These are phyloP conservation scores for Lagenidium giganteum DNA, from an alignment of 352 stramenopile species.

Conservation along the genomic window DNA sequence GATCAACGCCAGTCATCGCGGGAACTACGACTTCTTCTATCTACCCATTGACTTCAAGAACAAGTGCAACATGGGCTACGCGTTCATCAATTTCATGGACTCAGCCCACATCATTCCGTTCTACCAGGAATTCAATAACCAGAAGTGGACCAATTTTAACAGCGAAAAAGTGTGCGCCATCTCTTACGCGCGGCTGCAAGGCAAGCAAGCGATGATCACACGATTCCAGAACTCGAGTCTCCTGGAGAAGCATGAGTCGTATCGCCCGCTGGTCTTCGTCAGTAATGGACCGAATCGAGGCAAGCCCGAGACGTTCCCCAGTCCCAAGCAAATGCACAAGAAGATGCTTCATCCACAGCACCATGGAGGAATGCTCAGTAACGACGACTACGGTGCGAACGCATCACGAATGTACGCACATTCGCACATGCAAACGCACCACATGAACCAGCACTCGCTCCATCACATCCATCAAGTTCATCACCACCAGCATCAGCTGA, in stretches of 20 bases:
- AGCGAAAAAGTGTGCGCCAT: conserved; percentile 99
- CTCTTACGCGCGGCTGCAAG: conserved; percentile 97
- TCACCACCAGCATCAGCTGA: too few relatives aligned
- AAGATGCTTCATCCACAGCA: too few relatives aligned
- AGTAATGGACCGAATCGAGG: conserved; percentile 68
- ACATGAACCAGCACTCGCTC: too few relatives aligned
- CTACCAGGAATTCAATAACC: conserved; percentile 78
- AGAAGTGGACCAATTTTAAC: conserved; percentile 98
- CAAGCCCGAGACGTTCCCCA: conserved; percentile 61
- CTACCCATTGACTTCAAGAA: conserved; percentile 99
- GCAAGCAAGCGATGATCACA: conserved; percentile 97
- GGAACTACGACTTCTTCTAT: conserved; percentile 99
- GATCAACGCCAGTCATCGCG: conserved; percentile 92
- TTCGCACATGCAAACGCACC: too few relatives aligned
- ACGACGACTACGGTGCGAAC: too few relatives aligned
- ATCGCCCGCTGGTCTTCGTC: conserved; percentile 89
- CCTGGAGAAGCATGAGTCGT: conserved; percentile 91
- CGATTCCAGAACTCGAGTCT: conserved; percentile 98
- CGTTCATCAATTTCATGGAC: conserved; percentile 99
- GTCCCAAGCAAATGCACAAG: too few relatives aligned
- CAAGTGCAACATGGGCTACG: conserved; percentile 99
- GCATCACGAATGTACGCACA: too few relatives aligned
- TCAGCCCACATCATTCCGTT: conserved; percentile 67
- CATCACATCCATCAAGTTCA: too few relatives aligned
- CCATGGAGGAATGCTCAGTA: too few relatives aligned